phyloP scores from a whole-genome alignment of 1,284 basidiomycete genomes.

The Tilletia setariae region DNA sequence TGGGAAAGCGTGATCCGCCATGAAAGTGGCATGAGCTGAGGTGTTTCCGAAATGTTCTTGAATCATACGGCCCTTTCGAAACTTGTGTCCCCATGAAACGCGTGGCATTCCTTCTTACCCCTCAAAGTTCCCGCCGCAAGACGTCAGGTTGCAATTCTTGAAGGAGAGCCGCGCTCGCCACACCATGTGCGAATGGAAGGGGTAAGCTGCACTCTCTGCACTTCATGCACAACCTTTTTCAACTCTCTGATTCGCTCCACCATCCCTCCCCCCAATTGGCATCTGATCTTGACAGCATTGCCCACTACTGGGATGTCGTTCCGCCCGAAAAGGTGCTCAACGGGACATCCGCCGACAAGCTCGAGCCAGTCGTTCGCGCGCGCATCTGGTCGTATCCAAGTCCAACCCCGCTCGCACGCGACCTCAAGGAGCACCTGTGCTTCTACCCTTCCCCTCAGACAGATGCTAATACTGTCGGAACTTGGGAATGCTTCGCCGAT shows the following conservation, averaged over 20 bases:
- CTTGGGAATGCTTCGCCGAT: slow-evolving; percentile 45
- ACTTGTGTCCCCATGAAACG: no score
- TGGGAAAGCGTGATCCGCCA: not conserved
- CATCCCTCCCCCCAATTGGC: not conserved
- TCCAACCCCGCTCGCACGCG: slow-evolving; percentile 35
- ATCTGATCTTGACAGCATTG: slow-evolving; percentile 7
- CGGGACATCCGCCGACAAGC: slow-evolving; percentile 32
- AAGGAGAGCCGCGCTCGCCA: slow-evolving; percentile 35
- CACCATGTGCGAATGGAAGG: slow-evolving; percentile 53
- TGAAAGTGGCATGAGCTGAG: not conserved
- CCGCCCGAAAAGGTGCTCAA: slow-evolving; percentile 10
- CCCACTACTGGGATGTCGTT: slow-evolving; percentile 15
- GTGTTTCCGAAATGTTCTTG: no score
- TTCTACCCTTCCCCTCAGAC: slow-evolving; percentile 47
- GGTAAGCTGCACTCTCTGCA: slow-evolving; percentile 5
- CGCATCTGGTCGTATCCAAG: slow-evolving; percentile 48
- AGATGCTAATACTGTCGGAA: slow-evolving; percentile 33
- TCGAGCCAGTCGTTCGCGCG: slow-evolving; percentile 27
- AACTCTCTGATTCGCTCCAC: not conserved
- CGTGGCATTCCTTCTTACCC: not conserved
- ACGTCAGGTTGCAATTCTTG: slow-evolving; percentile 34
- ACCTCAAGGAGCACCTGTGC: slow-evolving; percentile 47
- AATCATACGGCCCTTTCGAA: no score
- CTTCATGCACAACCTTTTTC: not conserved
- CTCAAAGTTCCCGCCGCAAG: slow-evolving; percentile 36